Evolutionary conservation across 1,284 basidiomycete genomes (phyloP).

Genomic region (Moniliella sp.): DNA sequence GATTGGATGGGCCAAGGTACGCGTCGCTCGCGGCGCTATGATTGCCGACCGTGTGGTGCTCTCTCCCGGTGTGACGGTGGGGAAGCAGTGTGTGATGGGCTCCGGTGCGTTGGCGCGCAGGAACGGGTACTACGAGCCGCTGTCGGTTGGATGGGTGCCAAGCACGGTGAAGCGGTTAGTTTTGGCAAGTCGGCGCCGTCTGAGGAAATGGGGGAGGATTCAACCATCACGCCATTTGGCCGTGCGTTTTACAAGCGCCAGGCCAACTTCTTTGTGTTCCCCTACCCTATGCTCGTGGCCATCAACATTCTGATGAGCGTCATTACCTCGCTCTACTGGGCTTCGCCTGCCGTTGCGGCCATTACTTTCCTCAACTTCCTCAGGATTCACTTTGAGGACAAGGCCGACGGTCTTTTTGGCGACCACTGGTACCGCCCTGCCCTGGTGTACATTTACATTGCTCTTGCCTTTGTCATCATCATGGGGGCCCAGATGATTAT

Average conservation of each 20-base stretch:
- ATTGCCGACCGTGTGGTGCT: conserved; percentile 33
- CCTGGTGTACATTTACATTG: conserved; percentile 24
- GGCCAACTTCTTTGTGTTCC: conserved; percentile 33
- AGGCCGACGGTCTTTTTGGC: conserved; percentile 11
- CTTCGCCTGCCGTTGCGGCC: conserved; percentile 26
- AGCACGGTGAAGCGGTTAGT: conserved; percentile 33
- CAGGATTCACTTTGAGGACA: conserved; percentile 12
- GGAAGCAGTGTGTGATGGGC: conserved; percentile 32
- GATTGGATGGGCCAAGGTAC: conserved; percentile 30
- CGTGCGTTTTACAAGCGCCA: conserved; percentile 31
- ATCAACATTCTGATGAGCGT: conserved; percentile 27
- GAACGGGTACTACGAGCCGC: conserved; percentile 30
- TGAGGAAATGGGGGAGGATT: conserved; percentile 9
- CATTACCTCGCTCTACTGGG: conserved; percentile 30
- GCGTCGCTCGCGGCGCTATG: conserved; percentile 31
- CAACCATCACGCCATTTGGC: conserved; percentile 32
- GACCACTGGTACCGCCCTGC: conserved; percentile 33
- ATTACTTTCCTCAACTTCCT: conserved; percentile 23
- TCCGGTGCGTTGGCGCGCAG: conserved; percentile 29
- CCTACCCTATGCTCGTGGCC: conserved; percentile 28
- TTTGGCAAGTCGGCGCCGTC: conserved; percentile 20
- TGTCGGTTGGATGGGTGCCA: conserved; percentile 33
- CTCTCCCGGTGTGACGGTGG: conserved; percentile 28
- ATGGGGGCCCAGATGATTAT: conserved; percentile 19
- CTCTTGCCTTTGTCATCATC: conserved; percentile 23